A percentile compares a stretch with the other conserved stretches of the same genome.
These are phyloP conservation scores for Lentinula guzmanii DNA, from an alignment of 768 basidiomycete genomes.

Conservation along the genomic window DNA sequence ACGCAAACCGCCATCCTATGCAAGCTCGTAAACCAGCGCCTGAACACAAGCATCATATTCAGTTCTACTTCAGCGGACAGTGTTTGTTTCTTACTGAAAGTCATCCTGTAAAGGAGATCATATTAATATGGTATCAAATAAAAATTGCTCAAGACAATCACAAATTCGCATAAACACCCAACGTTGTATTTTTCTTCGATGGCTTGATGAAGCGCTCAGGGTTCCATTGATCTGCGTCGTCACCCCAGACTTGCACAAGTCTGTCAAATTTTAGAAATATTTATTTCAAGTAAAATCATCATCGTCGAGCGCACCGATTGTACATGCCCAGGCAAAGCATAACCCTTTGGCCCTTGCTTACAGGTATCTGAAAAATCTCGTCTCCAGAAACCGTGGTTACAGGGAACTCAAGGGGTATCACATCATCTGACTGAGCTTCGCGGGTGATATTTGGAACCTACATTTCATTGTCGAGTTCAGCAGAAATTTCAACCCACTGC, in stretches of 20 bases:
- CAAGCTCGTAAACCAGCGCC: constrained; percentile 3
- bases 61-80: not conserved
- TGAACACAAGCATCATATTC: not conserved
- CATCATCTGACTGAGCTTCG: constrained; percentile 33
- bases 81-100: constrained; percentile 2
- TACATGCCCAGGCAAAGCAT: constrained; percentile 46
- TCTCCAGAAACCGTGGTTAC: constrained; percentile 41
- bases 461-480: not conserved
- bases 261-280: not conserved
- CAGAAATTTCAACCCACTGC: not conserved
- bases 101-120: not conserved
- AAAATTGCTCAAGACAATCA: constrained; percentile 7
- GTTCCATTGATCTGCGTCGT: constrained; percentile 25
- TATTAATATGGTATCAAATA: not conserved
- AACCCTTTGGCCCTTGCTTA: constrained; percentile 46
- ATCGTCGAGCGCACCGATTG: constrained; percentile 19
- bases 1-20: constrained; percentile 2
- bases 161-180: constrained; percentile 20
- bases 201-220: constrained; percentile 26
- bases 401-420: constrained; percentile 53
- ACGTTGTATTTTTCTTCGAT: constrained; percentile 11
- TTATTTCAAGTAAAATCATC: not conserved
- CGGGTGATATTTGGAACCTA: not conserved
- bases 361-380: constrained; percentile 35
- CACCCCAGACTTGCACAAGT: constrained; percentile 20